Evolutionary conservation across 2,329 filamentous ascomycete species (phyloP).

Genomic region (Grosmannia clavigera): DNA sequence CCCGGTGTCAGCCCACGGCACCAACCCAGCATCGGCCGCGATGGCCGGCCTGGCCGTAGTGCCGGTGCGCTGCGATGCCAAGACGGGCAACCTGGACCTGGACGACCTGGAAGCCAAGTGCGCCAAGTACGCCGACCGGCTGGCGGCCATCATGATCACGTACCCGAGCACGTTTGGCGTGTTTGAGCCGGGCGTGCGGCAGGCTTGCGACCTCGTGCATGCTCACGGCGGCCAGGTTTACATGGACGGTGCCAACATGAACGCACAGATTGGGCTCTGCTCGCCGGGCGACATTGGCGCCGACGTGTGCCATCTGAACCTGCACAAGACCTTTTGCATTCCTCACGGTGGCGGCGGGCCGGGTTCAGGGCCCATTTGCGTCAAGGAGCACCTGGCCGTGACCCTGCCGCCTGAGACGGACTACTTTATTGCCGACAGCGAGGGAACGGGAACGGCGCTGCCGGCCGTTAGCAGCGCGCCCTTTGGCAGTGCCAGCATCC

Average conservation of each 20-base stretch:
- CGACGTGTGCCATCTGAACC: conserved; percentile 91
- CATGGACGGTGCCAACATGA: conserved; percentile 99
- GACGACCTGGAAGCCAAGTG: conserved; percentile 78
- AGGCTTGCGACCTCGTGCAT: conserved; percentile 77
- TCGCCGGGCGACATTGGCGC: conserved; percentile 91
- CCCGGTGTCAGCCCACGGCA: conserved; percentile 88
- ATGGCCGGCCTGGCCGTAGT: conserved; percentile 96
- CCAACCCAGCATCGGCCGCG: conserved; percentile 86
- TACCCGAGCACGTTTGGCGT: conserved; percentile 94
- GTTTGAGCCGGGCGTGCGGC: conserved; percentile 81
- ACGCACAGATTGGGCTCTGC: conserved; percentile 90
- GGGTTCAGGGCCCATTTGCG: conserved; percentile 86
- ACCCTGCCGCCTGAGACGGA: conserved; percentile 49
- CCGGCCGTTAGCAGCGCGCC: conserved; percentile 63
- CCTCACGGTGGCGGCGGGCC: conserved; percentile 91
- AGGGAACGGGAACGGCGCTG: conserved; percentile 16
- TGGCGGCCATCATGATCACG: conserved; percentile 92
- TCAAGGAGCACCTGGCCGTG: conserved; percentile 65
- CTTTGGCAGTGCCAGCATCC: conserved; percentile 80
- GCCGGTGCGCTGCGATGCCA: conserved; percentile 76
- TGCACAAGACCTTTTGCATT: conserved; percentile 99
- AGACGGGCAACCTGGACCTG: conserved; percentile 82
- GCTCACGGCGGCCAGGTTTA: conserved; percentile 85
- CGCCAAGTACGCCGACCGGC: conserved; percentile 70
- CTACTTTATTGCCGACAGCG: conserved; percentile 8